These are phyloP conservation scores for Globisporangium irregulare DNA, from an alignment of 352 stramenopile genomes.

Conservation along the genomic window DNA sequence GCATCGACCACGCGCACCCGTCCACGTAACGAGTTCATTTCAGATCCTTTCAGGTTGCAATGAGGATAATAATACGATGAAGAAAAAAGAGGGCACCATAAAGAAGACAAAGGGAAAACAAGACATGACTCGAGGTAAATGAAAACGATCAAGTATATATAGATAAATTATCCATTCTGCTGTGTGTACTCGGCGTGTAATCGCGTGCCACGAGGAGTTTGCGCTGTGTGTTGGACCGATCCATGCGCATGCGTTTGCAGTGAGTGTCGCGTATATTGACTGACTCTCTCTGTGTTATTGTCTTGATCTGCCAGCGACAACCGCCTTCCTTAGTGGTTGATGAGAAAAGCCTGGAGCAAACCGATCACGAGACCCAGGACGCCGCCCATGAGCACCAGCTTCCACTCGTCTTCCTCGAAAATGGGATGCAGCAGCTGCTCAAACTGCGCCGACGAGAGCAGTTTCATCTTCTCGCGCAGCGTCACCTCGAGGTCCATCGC, in stretches of 20 bases:
- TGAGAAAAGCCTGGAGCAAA: conserved; percentile 89
- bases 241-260: neutral
- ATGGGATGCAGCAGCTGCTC: conserved; percentile 96
- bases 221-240: neutral
- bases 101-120: too few relatives aligned
- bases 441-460: conserved; percentile 88
- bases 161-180: conserved; percentile 50
- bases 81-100: too few relatives aligned
- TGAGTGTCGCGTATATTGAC: conserved; percentile 1
- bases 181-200: conserved; percentile 6
- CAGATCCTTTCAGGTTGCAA: neutral
- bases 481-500: conserved; percentile 91
- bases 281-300: neutral
- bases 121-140: neutral
- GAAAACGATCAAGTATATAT: conserved; percentile 33
- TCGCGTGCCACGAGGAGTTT: conserved; percentile 12
- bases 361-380: conserved; percentile 91
- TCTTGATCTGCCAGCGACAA: neutral
- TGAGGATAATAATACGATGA: too few relatives aligned
- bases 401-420: conserved; percentile 99
- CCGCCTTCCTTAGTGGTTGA: conserved; percentile 64
- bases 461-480: conserved; percentile 91
- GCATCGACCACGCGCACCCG: conserved; percentile 45
- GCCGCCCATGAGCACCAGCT: conserved; percentile 96
- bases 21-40: neutral